Percentiles rank a stretch among this genome's conserved stretches.
Evolutionary conservation across 1,284 basidiomycete genomes (phyloP).

Genomic region (Cryptococcus maquisensis): DNA sequence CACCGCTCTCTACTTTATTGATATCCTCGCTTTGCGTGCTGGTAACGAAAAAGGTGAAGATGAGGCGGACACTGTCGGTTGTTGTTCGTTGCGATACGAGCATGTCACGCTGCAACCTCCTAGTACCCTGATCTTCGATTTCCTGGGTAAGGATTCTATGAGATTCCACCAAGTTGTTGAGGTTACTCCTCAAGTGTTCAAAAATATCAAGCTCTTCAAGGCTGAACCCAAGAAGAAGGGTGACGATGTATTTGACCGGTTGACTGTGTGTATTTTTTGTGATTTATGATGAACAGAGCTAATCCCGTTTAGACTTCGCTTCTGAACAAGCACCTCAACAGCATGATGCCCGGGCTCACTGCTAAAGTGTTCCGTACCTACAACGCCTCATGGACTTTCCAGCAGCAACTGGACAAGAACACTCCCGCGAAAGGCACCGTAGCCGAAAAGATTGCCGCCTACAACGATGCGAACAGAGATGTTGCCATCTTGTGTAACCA

Average conservation of each 20-base stretch:
- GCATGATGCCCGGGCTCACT: conserved; percentile 92
- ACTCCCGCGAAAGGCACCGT: conserved; percentile 68
- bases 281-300: not conserved
- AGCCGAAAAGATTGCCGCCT: conserved; percentile 89
- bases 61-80: conserved; percentile 95
- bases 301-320: conserved; percentile 60
- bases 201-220: conserved; percentile 82
- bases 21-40: conserved; percentile 87
- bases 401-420: conserved; percentile 69
- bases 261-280: conserved; percentile 58
- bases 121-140: conserved; percentile 81
- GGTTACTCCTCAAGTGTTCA: conserved; percentile 83
- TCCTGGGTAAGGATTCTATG: conserved; percentile 96
- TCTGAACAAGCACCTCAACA: conserved; percentile 83
- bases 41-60: conserved; percentile 98
- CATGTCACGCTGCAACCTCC: conserved; percentile 87
- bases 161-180: conserved; percentile 86
- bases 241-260: conserved; percentile 89
- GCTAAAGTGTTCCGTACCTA: conserved; percentile 99
- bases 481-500: conserved; percentile 97
- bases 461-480: conserved; percentile 90
- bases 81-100: conserved; percentile 90
- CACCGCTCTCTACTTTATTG: conserved; percentile 96
- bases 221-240: conserved; percentile 82
- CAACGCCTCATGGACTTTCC: conserved; percentile 93